A percentile compares a stretch with the other conserved stretches of the same genome.
Conservation (phyloP, 2,329 filamentous ascomycete species). For the Ceratocystis cubensis region DNA sequence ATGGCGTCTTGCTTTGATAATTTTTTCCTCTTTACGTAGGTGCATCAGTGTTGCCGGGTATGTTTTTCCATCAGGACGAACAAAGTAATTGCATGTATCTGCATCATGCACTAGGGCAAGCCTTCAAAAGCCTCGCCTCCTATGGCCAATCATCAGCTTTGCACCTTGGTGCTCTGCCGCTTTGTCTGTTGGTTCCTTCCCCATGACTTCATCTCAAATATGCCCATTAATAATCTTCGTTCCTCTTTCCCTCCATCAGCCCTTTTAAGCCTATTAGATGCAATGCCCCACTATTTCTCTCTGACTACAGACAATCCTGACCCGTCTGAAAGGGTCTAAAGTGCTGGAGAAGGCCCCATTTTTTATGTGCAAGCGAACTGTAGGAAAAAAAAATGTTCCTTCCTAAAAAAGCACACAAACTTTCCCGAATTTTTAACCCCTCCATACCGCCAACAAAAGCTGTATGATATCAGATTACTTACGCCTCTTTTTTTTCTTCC, state of each 20-base stretch:
- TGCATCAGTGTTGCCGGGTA: no score
- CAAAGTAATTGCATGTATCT: no score
- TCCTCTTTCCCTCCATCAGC: background rate
- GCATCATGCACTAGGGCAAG: no score
- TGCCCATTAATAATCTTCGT: background rate
- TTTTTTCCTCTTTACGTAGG: no score
- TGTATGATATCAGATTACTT: slow-evolving; percentile 14
- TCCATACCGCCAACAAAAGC: slow-evolving; percentile 7
- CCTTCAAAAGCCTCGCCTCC: background rate
- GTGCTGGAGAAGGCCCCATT: background rate
- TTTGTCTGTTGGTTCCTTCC: background rate
- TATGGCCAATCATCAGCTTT: background rate
- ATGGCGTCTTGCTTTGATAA: no score
- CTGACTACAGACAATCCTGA: background rate
- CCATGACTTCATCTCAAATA: background rate
- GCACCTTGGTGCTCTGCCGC: background rate
- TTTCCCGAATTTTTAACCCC: slow-evolving; percentile 21
- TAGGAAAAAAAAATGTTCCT: slow-evolving; percentile 12
- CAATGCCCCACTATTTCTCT: background rate
- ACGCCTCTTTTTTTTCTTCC: background rate
- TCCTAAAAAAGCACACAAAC: slow-evolving; percentile 15
- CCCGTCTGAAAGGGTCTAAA: background rate
- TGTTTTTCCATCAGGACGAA: no score
- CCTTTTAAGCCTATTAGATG: background rate
- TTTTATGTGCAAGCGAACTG: slow-evolving; percentile 3